phyloP scores from a whole-genome alignment of 2,329 filamentous ascomycete species.

The Tolypocladium tropicale region DNA sequence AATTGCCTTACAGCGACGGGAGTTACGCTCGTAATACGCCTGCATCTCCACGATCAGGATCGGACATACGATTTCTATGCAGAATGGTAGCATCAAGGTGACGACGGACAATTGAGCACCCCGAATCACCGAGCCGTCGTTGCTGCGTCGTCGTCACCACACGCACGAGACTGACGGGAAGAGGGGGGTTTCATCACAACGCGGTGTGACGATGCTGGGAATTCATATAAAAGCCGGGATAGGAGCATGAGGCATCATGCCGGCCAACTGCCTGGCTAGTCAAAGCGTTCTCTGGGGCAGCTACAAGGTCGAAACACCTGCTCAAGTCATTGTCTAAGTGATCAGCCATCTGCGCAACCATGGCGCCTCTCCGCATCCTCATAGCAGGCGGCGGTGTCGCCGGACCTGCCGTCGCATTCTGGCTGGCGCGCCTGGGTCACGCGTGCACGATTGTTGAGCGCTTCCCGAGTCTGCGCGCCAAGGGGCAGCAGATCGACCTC shows the following conservation, averaged over 20 bases:
- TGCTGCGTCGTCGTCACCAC: neutral
- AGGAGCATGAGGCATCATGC: neutral
- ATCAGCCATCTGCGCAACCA: neutral
- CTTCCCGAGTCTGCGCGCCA: slow-evolving; percentile 20
- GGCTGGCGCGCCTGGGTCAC: slow-evolving; percentile 25
- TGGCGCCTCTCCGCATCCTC: slow-evolving; percentile 31
- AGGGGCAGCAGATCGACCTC: slow-evolving; percentile 36
- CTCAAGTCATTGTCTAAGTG: too few relatives aligned
- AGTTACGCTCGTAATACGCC: neutral
- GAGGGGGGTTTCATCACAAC: too few relatives aligned
- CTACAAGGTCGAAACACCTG: neutral
- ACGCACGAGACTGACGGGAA: neutral
- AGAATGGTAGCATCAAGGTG: neutral
- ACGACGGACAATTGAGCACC: neutral
- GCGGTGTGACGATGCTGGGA: neutral
- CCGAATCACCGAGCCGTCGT: neutral
- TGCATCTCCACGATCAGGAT: neutral
- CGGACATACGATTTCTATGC: neutral
- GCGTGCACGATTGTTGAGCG: slow-evolving; percentile 34
- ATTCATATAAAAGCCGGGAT: neutral
- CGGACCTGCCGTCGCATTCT: slow-evolving; percentile 31
- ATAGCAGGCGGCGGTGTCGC: slow-evolving; percentile 36
- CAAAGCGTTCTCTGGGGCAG: neutral
- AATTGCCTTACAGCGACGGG: neutral
- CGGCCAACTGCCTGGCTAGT: neutral